These are phyloP conservation scores for Phytophthora quininea DNA, from an alignment of 352 stramenopile species.

Conservation along the genomic window DNA sequence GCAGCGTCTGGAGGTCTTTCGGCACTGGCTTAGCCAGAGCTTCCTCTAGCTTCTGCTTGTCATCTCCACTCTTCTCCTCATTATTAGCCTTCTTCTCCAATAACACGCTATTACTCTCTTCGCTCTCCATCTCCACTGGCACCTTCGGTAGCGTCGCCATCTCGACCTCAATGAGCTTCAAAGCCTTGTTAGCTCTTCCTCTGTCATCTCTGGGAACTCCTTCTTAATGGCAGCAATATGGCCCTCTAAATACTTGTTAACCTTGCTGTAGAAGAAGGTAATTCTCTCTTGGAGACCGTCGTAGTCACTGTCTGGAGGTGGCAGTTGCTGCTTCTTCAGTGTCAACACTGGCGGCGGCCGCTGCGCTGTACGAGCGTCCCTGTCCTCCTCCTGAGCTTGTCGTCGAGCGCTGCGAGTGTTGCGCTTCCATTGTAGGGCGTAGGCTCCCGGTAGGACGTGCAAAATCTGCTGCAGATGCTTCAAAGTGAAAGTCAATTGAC, in stretches of 20 bases:
- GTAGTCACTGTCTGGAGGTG: conserved; percentile 21
- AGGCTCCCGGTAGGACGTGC: conserved; percentile 55
- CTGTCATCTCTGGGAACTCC: conserved; percentile 37
- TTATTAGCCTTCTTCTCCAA: conserved; percentile 21
- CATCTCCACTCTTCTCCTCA: conserved; percentile 9
- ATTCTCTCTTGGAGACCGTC: conserved; percentile 61
- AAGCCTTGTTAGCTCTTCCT: conserved; percentile 35
- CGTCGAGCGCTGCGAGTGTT: conserved; percentile 32
- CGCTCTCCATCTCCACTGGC: conserved; percentile 10
- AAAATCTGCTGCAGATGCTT: conserved; percentile 67
- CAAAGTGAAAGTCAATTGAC: conserved; percentile 57
- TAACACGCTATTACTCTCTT: conserved; percentile 12
- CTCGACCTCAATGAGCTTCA: conserved; percentile 51
- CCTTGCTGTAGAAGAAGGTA: conserved; percentile 40
- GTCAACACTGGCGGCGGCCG: conserved; percentile 51
- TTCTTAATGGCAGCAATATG: conserved; percentile 32
- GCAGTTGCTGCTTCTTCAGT: conserved; percentile 56
- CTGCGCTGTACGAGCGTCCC: conserved; percentile 20
- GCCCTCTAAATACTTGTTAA: conserved; percentile 40
- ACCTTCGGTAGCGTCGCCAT: conserved; percentile 39
- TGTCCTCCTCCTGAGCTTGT: conserved; percentile 24
- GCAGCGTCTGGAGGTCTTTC: conserved; percentile 67
- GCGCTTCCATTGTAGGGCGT: conserved; percentile 53
- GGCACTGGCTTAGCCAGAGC: conserved; percentile 70
- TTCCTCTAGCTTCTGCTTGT: conserved; percentile 41